Percentiles rank a stretch among this genome's conserved stretches.
phyloP scores from a whole-genome alignment of 148 eudicot species.

The Nepenthes mirabilis region DNA sequence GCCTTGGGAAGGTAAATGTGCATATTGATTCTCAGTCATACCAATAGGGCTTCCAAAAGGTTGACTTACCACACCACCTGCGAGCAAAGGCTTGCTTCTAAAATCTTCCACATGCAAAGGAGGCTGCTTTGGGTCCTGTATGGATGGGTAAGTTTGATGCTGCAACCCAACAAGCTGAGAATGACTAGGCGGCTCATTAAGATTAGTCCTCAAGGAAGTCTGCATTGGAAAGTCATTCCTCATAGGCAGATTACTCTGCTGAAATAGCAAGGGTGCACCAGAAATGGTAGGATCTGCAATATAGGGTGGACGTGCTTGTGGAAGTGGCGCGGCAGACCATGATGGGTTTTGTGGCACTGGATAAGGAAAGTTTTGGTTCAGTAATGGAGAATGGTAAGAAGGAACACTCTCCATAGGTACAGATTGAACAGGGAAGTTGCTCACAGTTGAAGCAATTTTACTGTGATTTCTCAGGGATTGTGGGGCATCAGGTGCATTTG shows the following conservation, averaged over 20 bases:
- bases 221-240: conserved; percentile 27
- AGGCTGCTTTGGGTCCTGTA: conserved; percentile 15
- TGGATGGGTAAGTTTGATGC: conserved; percentile 18
- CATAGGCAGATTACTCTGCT: conserved; percentile 35
- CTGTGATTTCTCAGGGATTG: conserved; percentile 15
- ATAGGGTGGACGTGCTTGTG: conserved; percentile 32
- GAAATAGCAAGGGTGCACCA: conserved; percentile 29
- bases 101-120: conserved; percentile 10
- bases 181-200: conserved; percentile 20
- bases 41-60: conserved; percentile 21
- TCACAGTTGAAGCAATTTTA: conserved; percentile 14
- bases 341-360: conserved; percentile 27
- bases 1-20: conserved; percentile 23
- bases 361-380: conserved; percentile 39
- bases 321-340: conserved; percentile 38
- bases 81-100: conserved; percentile 11
- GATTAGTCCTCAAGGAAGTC: conserved; percentile 24
- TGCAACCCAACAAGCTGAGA: conserved; percentile 33
- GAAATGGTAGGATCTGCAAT: conserved; percentile 16
- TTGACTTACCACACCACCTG: conserved; percentile 24
- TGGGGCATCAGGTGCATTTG: conserved; percentile 17
- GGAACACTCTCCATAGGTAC: conserved; percentile 14
- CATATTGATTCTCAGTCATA: conserved; percentile 21
- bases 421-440: conserved; percentile 15
- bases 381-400: conserved; percentile 25